Conservation (phyloP, 345 rosid species). For the Heritiera fomes region DNA sequence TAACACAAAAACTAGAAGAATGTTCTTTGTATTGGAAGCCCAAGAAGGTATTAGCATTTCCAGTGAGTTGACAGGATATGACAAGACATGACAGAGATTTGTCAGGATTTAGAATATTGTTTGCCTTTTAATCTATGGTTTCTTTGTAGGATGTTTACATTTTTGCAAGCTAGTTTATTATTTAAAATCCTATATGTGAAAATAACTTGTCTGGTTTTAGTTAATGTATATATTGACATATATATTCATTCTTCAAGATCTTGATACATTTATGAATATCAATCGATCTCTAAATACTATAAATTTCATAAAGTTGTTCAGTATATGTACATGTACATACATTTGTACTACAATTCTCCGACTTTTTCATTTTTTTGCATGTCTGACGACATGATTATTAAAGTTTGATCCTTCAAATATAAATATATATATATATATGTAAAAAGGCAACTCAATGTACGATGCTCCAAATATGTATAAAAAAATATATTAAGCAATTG, state of each 20-base stretch:
- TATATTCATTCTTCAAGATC: background rate
- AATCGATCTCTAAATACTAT: background rate
- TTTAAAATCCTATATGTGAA: background rate
- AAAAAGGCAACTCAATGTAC: too few relatives aligned
- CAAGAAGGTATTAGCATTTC: slow-evolving; percentile 12
- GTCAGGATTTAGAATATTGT: slow-evolving; percentile 6
- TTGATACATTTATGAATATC: background rate
- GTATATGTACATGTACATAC: background rate
- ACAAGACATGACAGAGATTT: background rate
- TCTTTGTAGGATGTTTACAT: background rate
- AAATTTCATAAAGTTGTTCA: background rate
- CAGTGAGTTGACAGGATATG: slow-evolving; percentile 18
- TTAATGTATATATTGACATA: background rate
- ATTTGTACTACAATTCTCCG: too few relatives aligned
- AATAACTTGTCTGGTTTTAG: background rate
- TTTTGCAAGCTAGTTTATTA: background rate
- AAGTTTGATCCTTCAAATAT: background rate
- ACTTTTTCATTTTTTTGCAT: background rate
- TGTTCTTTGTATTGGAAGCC: slow-evolving; percentile 9
- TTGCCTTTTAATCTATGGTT: background rate
- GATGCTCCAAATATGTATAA: background rate
- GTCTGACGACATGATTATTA: background rate
- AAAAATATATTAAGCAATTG: background rate
- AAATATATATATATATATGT: background rate
- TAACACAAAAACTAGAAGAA: slow-evolving; percentile 20